These are phyloP conservation scores for Herpetomonas samuelpessoai DNA, from an alignment of 208 protist genomes.

Conservation along the genomic window DNA sequence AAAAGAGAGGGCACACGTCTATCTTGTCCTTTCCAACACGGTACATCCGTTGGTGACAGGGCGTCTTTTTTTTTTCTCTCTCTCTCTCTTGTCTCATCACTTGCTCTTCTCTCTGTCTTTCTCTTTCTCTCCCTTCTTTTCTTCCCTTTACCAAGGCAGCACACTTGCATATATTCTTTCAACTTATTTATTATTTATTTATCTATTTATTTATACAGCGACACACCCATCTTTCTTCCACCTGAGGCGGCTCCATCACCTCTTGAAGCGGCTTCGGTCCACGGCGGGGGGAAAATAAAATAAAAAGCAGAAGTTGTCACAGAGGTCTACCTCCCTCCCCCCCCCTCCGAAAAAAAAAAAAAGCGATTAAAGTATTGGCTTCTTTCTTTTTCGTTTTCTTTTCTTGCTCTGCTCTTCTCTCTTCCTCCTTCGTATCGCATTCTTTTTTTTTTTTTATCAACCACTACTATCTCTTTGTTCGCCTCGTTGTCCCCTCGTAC, in stretches of 20 bases:
- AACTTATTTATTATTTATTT: constrained; percentile 7
- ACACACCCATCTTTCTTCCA: neutral
- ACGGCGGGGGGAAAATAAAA: no score
- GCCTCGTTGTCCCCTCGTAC: no score
- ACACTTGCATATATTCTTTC: constrained; percentile 1
- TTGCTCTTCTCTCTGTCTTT: constrained; percentile 4
- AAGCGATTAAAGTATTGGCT: constrained; percentile 2
- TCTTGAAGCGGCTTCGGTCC: no score
- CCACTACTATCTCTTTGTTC: no score
- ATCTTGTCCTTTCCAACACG: constrained; percentile 3
- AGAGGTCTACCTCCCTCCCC: neutral
- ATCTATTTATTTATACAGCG: neutral
- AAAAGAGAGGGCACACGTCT: no score
- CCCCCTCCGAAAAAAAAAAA: constrained; percentile 3
- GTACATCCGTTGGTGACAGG: constrained; percentile 6
- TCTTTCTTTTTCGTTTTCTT: no score
- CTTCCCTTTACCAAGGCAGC: neutral
- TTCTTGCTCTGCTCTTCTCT: constrained; percentile 1
- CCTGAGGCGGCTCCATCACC: no score
- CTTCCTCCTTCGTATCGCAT: neutral
- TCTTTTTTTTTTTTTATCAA: no score
- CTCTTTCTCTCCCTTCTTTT: constrained; percentile 11
- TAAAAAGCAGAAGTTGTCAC: no score
- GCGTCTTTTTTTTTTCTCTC: no score
- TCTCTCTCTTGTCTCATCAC: no score